These are phyloP conservation scores for Lathyrus tuberosus DNA, from an alignment of 306 rosid genomes.

Conservation along the genomic window DNA sequence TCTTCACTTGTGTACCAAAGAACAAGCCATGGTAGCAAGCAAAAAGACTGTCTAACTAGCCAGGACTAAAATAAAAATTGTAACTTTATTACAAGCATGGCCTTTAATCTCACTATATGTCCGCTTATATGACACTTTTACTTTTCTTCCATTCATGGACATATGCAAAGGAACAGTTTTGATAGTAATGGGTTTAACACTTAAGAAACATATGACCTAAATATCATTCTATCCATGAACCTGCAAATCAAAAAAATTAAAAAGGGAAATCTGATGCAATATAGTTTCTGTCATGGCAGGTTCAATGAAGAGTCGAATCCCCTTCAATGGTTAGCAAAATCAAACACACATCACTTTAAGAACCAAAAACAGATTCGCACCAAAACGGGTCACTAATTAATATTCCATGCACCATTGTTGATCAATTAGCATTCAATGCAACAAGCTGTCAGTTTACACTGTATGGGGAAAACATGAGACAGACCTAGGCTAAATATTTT, in stretches of 20 bases:
- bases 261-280: not conserved
- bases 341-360: conserved; percentile 16
- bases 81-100: not conserved
- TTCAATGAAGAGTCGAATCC: not conserved
- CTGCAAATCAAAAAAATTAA: not conserved
- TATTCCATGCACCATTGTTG: not conserved
- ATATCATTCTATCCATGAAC: not conserved
- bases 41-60: not conserved
- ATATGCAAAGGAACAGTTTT: not conserved
- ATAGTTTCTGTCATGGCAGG: conserved; percentile 1
- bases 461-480: not conserved
- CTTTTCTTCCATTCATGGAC: not conserved
- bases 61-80: not conserved
- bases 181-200: not conserved
- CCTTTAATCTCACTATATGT: not conserved
- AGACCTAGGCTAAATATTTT: not conserved
- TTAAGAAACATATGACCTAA: not conserved
- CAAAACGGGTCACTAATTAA: conserved; percentile 9
- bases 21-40: not conserved
- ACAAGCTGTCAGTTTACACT: not conserved
- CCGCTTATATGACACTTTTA: not conserved
- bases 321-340: not conserved
- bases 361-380: conserved; percentile 5
- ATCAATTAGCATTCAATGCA: not conserved
- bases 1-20: not conserved